Evolutionary conservation across 176 grass and related monocot species (phyloP).

Genomic region (maize (Zea mays)): DNA sequence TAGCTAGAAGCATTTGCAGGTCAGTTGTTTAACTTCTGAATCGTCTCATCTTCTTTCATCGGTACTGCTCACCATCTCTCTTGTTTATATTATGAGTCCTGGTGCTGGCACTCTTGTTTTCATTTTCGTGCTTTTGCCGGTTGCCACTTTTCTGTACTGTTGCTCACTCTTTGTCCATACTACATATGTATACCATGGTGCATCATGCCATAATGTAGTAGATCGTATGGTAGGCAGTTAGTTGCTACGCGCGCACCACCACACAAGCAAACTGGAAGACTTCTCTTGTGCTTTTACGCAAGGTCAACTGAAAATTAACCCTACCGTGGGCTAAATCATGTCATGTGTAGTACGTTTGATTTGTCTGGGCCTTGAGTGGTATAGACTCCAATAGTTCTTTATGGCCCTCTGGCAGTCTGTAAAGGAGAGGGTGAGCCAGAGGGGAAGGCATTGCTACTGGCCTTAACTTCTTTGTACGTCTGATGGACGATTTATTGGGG

Average conservation of each 20-base stretch:
- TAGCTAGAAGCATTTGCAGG: slow-evolving; percentile 45
- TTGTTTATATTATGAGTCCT: slow-evolving; percentile 22
- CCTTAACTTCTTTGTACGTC: slow-evolving; percentile 58
- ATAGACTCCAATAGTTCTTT: slow-evolving; percentile 66
- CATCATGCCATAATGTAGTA: slow-evolving; percentile 23
- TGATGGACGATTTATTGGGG: slow-evolving; percentile 62
- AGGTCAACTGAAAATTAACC: slow-evolving; percentile 39
- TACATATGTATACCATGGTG: slow-evolving; percentile 23
- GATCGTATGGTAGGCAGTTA: background rate
- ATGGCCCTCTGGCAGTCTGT: slow-evolving; percentile 58
- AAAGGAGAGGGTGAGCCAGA: slow-evolving; percentile 43
- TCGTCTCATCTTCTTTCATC: slow-evolving; percentile 4
- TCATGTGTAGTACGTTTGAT: slow-evolving; percentile 44
- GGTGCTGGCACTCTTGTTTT: slow-evolving; percentile 33
- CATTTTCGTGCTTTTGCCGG: slow-evolving; percentile 23
- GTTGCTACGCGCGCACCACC: background rate
- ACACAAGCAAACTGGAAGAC: background rate
- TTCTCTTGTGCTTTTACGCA: slow-evolving; percentile 34
- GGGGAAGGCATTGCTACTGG: slow-evolving; percentile 37
- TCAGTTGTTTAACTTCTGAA: slow-evolving; percentile 59
- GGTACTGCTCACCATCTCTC: slow-evolving; percentile 23
- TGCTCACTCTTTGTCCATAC: slow-evolving; percentile 15
- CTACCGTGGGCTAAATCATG: slow-evolving; percentile 45
- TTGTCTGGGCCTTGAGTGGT: slow-evolving; percentile 57
- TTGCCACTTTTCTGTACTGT: slow-evolving; percentile 25